A percentile compares a stretch with the other conserved stretches of the same genome.
These are phyloP conservation scores for Candida insectalens DNA, from an alignment of 805 yeast species.

Conservation along the genomic window DNA sequence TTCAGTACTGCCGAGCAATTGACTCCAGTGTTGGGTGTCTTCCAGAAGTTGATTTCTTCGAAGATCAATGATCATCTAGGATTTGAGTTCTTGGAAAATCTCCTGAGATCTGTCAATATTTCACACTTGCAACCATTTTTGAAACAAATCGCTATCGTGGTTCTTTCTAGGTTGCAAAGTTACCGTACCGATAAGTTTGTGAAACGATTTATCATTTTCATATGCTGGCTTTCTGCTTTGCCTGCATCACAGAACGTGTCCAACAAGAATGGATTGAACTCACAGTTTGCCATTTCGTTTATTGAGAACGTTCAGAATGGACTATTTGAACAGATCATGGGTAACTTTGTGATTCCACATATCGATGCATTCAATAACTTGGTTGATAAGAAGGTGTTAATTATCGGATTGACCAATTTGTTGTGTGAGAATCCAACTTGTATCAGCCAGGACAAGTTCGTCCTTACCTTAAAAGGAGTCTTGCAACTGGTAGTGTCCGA, in stretches of 20 bases:
- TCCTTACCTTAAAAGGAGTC: slow-evolving; percentile 33
- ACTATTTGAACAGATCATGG: slow-evolving; percentile 40
- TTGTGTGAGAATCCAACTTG: slow-evolving; percentile 29
- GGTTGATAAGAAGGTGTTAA: slow-evolving; percentile 35
- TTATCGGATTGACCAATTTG: slow-evolving; percentile 38
- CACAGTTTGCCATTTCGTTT: slow-evolving; percentile 45
- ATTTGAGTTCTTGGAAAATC: slow-evolving; percentile 70
- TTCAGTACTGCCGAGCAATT: slow-evolving; percentile 31
- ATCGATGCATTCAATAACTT: slow-evolving; percentile 31
- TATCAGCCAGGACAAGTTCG: slow-evolving; percentile 26
- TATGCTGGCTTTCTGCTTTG: slow-evolving; percentile 26
- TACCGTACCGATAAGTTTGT: slow-evolving; percentile 77
- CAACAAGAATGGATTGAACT: slow-evolving; percentile 16
- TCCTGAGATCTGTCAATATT: slow-evolving; percentile 49
- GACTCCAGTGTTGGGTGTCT: slow-evolving; percentile 91
- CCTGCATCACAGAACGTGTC: slow-evolving; percentile 21
- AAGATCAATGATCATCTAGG: slow-evolving; percentile 74
- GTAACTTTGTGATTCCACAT: slow-evolving; percentile 42
- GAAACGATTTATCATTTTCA: slow-evolving; percentile 57
- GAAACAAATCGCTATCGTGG: slow-evolving; percentile 63
- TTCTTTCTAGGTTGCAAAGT: slow-evolving; percentile 72
- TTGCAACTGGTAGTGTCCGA: slow-evolving; percentile 26
- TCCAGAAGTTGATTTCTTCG: slow-evolving; percentile 85
- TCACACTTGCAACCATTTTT: slow-evolving; percentile 40
- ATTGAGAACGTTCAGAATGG: slow-evolving; percentile 67